Evolutionary conservation across 2,329 filamentous ascomycete genomes (phyloP), one percentile per base, ranked within the genome.

Genomic region (Fusarium tuaranense): DNA sequence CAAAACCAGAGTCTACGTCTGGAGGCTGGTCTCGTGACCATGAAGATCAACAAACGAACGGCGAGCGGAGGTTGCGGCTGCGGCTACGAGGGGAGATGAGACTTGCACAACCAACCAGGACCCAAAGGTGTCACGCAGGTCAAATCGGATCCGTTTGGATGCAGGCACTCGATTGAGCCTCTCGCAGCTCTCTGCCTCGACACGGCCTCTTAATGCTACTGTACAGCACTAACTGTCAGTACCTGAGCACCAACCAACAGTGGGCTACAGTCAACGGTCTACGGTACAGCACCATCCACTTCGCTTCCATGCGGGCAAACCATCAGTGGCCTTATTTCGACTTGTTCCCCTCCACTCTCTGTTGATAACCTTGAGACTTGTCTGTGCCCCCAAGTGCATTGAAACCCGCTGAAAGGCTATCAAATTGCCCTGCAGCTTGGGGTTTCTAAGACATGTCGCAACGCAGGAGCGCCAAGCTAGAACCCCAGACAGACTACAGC

Each of bases 1-100:
- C 27, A 60, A 65, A 65, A 30, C 67, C 46, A 53, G 18, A 53
- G 48, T 51, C 51, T 55, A 20, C 27, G 13, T 60, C 22, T 46
- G 20, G 38, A 44, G n/a, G 51, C 12, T 65, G 36, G 64, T 67
- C 70, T 69, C 68, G 69, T 70, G 72, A 63, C 38, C 57, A 32
- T 32, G n/a, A n/a, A 18, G 34, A 59, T 39, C 25, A 18, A 30
- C 34, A 30, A 51, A 39, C 60, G 20, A 39, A 27, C 53, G 32
- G 25, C 53, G 25, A 59, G 36, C 60, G 25, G 58, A 48, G n/a
- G 41, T 27, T 20, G 41, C 38, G 58, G 46, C 46, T 51, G 25
- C 46, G 48, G 41, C 39, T 41, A n/a, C 5, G 41, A 58, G n/a
- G 32, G 53, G 10, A 53, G 48, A 58, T 58, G 53, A 36, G 30